A percentile compares a stretch with the other conserved stretches of the same genome.
These are phyloP conservation scores for Hanseniaspora singularis DNA, from an alignment of 805 yeast species.

Conservation along the genomic window DNA sequence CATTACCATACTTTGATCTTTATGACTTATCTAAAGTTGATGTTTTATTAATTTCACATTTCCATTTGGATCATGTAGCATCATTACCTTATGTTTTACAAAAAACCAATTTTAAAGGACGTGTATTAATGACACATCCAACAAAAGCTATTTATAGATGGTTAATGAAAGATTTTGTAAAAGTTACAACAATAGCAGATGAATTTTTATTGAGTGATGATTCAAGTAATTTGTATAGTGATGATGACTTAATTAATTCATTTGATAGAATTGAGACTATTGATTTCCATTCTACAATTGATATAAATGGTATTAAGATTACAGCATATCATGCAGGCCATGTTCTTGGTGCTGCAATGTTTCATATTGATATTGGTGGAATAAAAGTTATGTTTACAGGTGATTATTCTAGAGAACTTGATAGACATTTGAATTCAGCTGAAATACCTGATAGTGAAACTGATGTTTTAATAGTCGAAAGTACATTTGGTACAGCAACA, in stretches of 20 bases:
- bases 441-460: conserved; percentile 84
- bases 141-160: conserved; percentile 96
- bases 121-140: conserved; percentile 98
- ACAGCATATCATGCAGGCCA: conserved; percentile 99
- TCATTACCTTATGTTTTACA: conserved; percentile 97
- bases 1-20: conserved; percentile 91
- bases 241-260: conserved; percentile 77
- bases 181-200: conserved; percentile 58
- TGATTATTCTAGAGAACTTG: conserved; percentile 91
- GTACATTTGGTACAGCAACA: conserved; percentile 96
- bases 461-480: conserved; percentile 82
- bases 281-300: conserved; percentile 91
- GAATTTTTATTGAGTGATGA: conserved; percentile 29
- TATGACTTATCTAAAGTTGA: conserved; percentile 83
- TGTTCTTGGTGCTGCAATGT: conserved; percentile 98
- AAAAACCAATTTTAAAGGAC: conserved; percentile 84
- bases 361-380: conserved; percentile 87
- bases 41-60: conserved; percentile 77
- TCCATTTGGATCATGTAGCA: conserved; percentile 97
- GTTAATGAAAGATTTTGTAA: conserved; percentile 85
- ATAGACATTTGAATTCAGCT: conserved; percentile 87
- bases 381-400: conserved; percentile 84
- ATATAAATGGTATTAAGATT: conserved; percentile 85
- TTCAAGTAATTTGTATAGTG: conserved; percentile 58
- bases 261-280: conserved; percentile 86